These are phyloP conservation scores for Sarocladium oryzae DNA, from an alignment of 2,329 filamentous ascomycete genomes.

Conservation along the genomic window DNA sequence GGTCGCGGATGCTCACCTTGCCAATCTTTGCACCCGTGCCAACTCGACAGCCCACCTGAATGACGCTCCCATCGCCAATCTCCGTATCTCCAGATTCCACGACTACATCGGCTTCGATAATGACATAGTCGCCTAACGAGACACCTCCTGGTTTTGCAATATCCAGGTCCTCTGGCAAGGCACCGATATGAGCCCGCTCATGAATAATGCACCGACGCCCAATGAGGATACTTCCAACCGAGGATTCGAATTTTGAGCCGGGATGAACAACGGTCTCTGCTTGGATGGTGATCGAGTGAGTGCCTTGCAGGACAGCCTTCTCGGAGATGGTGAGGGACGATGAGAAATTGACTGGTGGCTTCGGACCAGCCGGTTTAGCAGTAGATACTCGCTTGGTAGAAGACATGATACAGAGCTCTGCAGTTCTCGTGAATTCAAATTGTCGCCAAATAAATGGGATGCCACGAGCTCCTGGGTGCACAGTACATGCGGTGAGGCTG, in stretches of 20 bases:
- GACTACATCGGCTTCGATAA: slow-evolving; percentile 51
- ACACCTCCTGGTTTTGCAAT: slow-evolving; percentile 39
- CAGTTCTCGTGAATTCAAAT: too few species aligned
- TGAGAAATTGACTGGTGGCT: slow-evolving; percentile 56
- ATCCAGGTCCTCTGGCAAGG: slow-evolving; percentile 22
- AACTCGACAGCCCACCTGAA: slow-evolving; percentile 55
- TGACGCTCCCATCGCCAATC: slow-evolving; percentile 52
- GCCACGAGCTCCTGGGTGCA: too few species aligned
- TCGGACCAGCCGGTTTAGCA: slow-evolving; percentile 49
- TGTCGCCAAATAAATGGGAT: too few species aligned
- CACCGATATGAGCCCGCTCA: slow-evolving; percentile 58
- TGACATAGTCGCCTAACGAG: slow-evolving; percentile 52
- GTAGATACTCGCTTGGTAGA: slow-evolving; percentile 50
- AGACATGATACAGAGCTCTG: too few species aligned
- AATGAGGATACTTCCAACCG: slow-evolving; percentile 70
- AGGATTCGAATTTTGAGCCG: slow-evolving; percentile 71
- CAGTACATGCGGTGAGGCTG: too few species aligned
- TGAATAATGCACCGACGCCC: slow-evolving; percentile 77
- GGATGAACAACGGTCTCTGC: slow-evolving; percentile 81
- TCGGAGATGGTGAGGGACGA: slow-evolving; percentile 56
- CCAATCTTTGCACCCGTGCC: slow-evolving; percentile 56
- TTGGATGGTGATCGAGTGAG: slow-evolving; percentile 70
- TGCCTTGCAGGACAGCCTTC: slow-evolving; percentile 58
- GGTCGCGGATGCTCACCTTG: slow-evolving; percentile 39
- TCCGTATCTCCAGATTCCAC: slow-evolving; percentile 58